Evolutionary conservation across 2,329 filamentous ascomycete species (phyloP), one percentile per base, ranked within the genome.

Genomic region (Bipolaris cookei): DNA sequence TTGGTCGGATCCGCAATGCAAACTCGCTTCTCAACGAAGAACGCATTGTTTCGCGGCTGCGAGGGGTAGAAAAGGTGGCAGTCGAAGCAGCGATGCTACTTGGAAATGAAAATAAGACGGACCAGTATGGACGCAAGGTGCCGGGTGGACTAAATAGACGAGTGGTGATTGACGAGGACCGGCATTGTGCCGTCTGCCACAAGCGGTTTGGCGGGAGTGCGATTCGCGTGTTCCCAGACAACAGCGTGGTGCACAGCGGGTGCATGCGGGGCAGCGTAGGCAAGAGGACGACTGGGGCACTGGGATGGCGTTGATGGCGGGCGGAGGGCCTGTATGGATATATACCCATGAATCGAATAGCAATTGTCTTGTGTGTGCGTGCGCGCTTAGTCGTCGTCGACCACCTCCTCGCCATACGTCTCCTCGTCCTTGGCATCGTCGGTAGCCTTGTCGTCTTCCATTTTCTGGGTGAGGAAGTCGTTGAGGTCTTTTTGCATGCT

Each of bases 131-230:
- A 65, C 77, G 61, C 18, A 83, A 84, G 13, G 54, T 67, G 32
- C 68, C 72, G 0, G 82, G 82, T 0, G 85, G 84, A 1, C 78
- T 86, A 68, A 88, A 85, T 67, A 78, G 86, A 35, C 84, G 91
- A 64, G 92, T 97, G 10, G 86, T 92, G 18, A 88, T 99, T 49
- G 87, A 85, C 8, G 94, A 99, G 68, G 94, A 98, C 72, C 83
- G 91, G 49, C 89, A 97, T 52, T 99, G 95, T 74, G 88, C 90
- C 11, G 91, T 96, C 14, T 99, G 95, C 74, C 90, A 97, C 76
- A 98, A 97, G 82, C 83, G 95, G 64, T 85, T 99, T 63, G 94
- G 93, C 1, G 90, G 92, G 1, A 96, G 90, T 75, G 95, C 97
- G 16, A 90, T 98, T 58, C 89, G 93, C 38, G 93, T 97, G 11